Percentiles rank a stretch among this genome's conserved stretches.
These are phyloP conservation scores for Irpex sp. DNA, from an alignment of 1,284 basidiomycete species.

Conservation along the genomic window DNA sequence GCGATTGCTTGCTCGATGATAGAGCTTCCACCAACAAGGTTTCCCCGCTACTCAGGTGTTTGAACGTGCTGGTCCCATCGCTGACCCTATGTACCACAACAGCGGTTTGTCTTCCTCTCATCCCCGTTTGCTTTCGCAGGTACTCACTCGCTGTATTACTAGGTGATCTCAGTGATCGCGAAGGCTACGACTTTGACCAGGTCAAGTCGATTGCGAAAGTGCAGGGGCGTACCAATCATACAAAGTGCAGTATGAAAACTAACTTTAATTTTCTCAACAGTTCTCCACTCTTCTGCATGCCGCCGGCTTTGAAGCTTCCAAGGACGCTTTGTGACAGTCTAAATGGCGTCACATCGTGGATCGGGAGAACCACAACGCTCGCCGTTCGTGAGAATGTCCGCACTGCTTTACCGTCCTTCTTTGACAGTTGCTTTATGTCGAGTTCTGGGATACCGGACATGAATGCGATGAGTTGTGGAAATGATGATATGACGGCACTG, in stretches of 20 bases:
- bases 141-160: neutral
- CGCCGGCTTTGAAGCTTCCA: conserved; percentile 45
- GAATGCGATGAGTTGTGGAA: neutral
- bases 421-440: neutral
- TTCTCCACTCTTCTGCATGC: conserved; percentile 51
- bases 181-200: conserved; percentile 80
- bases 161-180: conserved; percentile 75
- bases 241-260: neutral
- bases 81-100: conserved; percentile 85
- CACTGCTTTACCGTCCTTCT: neutral
- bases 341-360: neutral
- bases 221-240: conserved; percentile 45
- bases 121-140: neutral
- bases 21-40: conserved; percentile 81
- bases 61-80: conserved; percentile 79
- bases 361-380: neutral
- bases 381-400: neutral
- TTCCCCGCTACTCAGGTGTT: conserved; percentile 82
- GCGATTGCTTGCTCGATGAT: neutral
- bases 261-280: conserved; percentile 23
- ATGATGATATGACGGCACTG: neutral
- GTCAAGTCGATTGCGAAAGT: conserved; percentile 81
- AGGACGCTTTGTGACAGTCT: neutral
- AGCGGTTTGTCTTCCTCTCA: conserved; percentile 44
- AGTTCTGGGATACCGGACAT: neutral